phyloP scores from a whole-genome alignment of 2,329 filamentous ascomycete genomes.

The Salinomyces thailandicus region DNA sequence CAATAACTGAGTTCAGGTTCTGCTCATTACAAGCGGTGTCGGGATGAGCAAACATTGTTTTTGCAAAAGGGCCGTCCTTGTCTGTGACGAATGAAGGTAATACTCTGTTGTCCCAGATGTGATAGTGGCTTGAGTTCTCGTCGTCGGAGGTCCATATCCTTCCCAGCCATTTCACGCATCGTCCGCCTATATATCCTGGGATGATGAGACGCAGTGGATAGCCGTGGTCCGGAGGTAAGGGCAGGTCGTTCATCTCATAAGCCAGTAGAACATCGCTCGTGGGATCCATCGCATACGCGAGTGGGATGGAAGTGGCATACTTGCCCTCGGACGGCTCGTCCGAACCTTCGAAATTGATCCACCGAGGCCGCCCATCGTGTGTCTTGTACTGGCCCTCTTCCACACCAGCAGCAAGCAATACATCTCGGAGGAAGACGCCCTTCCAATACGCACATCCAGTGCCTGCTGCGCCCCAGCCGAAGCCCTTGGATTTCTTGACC shows the following conservation, averaged over 20 bases:
- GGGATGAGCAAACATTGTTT: no score
- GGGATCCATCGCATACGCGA: no score
- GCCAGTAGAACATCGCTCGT: conserved; percentile 46
- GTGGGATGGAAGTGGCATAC: conserved; percentile 39
- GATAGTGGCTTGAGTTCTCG: conserved; percentile 35
- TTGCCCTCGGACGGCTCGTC: conserved; percentile 39
- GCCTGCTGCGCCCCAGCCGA: conserved; percentile 38
- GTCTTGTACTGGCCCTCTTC: conserved; percentile 11
- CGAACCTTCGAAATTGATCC: conserved; percentile 43
- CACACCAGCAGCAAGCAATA: conserved; percentile 35
- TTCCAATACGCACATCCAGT: conserved; percentile 44
- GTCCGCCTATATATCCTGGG: conserved; percentile 33
- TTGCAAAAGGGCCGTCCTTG: conserved; percentile 39
- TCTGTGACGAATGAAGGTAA: conserved; percentile 40
- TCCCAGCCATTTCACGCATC: conserved; percentile 35
- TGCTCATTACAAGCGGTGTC: no score
- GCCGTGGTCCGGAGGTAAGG: conserved; percentile 34
- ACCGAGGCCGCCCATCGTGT: conserved; percentile 24
- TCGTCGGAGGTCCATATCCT: conserved; percentile 32
- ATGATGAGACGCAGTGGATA: conserved; percentile 34
- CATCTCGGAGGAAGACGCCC: conserved; percentile 36
- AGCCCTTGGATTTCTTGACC: conserved; percentile 39
- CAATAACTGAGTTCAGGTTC: conserved; percentile 41
- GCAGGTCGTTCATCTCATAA: conserved; percentile 40
- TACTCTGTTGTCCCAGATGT: conserved; percentile 42